Evolutionary conservation across 2,329 filamentous ascomycete genomes (phyloP).

Genomic region (Arthrobotrys sphaeroides): DNA sequence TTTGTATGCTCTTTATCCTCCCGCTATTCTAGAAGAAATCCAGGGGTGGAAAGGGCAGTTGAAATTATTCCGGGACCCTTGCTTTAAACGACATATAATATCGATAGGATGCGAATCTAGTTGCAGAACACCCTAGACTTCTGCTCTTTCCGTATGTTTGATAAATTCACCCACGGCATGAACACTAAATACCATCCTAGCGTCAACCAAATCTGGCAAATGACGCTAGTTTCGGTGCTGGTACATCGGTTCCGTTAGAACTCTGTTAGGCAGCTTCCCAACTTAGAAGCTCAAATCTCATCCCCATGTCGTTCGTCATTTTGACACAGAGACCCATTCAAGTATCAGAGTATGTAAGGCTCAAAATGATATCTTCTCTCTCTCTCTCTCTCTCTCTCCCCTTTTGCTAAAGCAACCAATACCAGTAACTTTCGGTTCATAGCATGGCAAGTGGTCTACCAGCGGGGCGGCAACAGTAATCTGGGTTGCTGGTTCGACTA

Average conservation of each 20-base stretch:
- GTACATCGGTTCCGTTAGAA: constrained; percentile 16
- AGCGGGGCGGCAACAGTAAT: too few relatives aligned
- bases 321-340: neutral
- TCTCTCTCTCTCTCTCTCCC: too few relatives aligned
- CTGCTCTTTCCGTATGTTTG: neutral
- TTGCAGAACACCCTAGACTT: neutral
- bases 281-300: constrained; percentile 16
- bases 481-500: neutral
- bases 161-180: constrained; percentile 27
- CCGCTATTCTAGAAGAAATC: constrained; percentile 15
- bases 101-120: constrained; percentile 6
- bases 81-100: neutral
- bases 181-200: neutral
- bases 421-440: too few relatives aligned
- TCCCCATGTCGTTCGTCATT: constrained; percentile 2
- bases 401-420: too few relatives aligned
- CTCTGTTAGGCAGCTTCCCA: constrained; percentile 25
- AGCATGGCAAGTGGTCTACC: too few relatives aligned
- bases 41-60: neutral
- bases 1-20: neutral
- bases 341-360: neutral
- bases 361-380: too few relatives aligned
- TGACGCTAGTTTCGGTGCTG: neutral
- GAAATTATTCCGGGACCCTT: constrained; percentile 1
- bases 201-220: neutral